Evolutionary conservation across 164 flowering plant species (phyloP).

Genomic region (Magnolia kwangsiensis): DNA sequence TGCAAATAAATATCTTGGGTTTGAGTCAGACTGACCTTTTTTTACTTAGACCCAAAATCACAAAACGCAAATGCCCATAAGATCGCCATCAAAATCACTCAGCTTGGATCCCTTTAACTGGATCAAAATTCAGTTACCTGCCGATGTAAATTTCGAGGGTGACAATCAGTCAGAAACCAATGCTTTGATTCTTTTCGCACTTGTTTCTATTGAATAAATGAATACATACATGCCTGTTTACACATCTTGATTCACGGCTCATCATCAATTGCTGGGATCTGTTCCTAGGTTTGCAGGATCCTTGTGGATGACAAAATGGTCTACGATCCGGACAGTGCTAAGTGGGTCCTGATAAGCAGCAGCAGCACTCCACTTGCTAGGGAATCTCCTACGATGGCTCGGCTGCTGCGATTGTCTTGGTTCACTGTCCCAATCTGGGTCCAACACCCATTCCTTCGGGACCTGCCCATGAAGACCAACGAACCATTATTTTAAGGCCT

Average conservation of each 20-base stretch:
- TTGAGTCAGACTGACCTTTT: not conserved
- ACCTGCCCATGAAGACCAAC: constrained; percentile 47
- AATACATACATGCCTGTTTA: constrained; percentile 4
- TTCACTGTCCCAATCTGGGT: constrained; percentile 83
- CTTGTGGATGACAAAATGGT: constrained; percentile 66
- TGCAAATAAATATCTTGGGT: too few relatives aligned
- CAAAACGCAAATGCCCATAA: not conserved
- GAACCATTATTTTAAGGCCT: not conserved
- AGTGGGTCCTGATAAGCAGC: constrained; percentile 70
- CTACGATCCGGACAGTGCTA: constrained; percentile 72
- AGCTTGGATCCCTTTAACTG: too few relatives aligned
- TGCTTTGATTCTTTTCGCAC: not conserved
- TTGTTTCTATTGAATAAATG: constrained; percentile 2
- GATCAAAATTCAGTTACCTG: not conserved
- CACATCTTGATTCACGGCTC: not conserved
- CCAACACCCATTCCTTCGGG: constrained; percentile 97
- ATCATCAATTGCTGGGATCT: not conserved
- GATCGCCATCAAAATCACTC: not conserved
- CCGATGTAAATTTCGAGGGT: not conserved
- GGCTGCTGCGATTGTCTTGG: constrained; percentile 42
- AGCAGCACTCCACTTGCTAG: constrained; percentile 92
- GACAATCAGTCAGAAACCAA: not conserved
- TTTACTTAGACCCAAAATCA: not conserved
- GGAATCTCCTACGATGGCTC: constrained; percentile 61
- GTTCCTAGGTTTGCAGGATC: constrained; percentile 16